Base-by-base conservation (phyloP, 805 yeast species). In the Sugiyamaella qingdaonensis region DNA sequence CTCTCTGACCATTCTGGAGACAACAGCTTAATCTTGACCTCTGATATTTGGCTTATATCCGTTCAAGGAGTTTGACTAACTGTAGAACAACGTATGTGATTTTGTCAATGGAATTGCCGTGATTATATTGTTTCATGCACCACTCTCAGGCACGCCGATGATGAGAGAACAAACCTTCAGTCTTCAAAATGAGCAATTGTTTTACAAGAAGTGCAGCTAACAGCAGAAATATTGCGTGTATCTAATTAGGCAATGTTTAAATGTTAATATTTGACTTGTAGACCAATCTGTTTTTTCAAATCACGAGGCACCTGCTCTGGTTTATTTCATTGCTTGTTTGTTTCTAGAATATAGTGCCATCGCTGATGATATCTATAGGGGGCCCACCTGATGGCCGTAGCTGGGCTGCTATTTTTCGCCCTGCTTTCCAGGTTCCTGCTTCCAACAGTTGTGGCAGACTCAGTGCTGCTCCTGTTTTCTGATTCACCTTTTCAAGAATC, bases 361-460 rank as follows among this genome's bases (percentile, higher is more conserved):
- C 87, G 56, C 85, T 80, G 54, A 70, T 63, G 19, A 82, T 67
- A 55, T 80, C 81, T 50, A 82, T 82, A 16, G 88, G 88, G 5
- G 87, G 86, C 2, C 85, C 86, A 2, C 73, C 76, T 13, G 61
- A 60, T 7, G 78, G 75, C 59, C 88, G 73, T 54, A 72, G 59
- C 52, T 68, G 61, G 9, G 77, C 77, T 1, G 88, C 86, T 50
- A 81, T 78, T 49, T 77, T 77, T 54, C 88, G 70, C 1, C 88
- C 88, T 1, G 84, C 78, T 56, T 77, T 78, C 88, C 88, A 82
- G 31, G 81, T 76, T 0, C 88, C 88, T 2, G 87, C 86, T 58
- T 82, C 88, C 46, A 82, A 78, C 52, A 82, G 62, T 63, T 82
- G 87, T 1, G 86, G 82, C 42, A 82, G 64, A 8, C 65, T 57